Base-by-base conservation (phyloP, 1,139 yeast genomes). In the Suhomyces kunorum region DNA sequence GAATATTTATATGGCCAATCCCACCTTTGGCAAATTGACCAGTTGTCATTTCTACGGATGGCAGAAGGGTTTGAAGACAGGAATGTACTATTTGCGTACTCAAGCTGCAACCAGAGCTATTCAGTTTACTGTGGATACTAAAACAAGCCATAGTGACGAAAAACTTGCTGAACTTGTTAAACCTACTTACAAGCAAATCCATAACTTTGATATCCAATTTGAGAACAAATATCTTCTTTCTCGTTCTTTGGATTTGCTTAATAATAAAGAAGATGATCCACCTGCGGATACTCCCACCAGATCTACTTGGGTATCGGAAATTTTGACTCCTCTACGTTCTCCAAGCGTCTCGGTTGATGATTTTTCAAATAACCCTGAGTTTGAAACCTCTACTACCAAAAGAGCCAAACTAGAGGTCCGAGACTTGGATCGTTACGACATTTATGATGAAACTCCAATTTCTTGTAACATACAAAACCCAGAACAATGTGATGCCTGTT, bases 61-160 rank as follows among this genome's bases (percentile, higher is more conserved):
- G 83, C 74, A 77, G 64, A 76, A 74, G 55, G 83, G 83, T 31
- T 68, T 78, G 48, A 78, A 78, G 62, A 78, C 83, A 31, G 83
- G 83, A 49, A 78, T 78, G 81, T 78, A 78, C 59, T 78, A 78
- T 54, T 65, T 78, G 51, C 68, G 83, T 63, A 78, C 98, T 5
- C 94, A 86, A 71, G 96, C 97, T 25, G 97, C 98, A 3, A 76
- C 96, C 20, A 83, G 92, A 38, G 96, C 98, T 23, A 90, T 90
- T 53, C 95, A 89, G 67, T 90, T 88, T 60, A 90, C 97, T 8
- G 80, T 90, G 34, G 95, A 87, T 58, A 32, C 38, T 1, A 43
- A 47, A 2, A 54, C 53, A 6, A 11, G n/a, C n/a, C 12, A 12
- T 26, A 15, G 4, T 14, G 15, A 5, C 8, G 8, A 1, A 7